These are phyloP conservation scores for Pichia sp. DNA, from an alignment of 1,139 yeast genomes.

Conservation along the genomic window DNA sequence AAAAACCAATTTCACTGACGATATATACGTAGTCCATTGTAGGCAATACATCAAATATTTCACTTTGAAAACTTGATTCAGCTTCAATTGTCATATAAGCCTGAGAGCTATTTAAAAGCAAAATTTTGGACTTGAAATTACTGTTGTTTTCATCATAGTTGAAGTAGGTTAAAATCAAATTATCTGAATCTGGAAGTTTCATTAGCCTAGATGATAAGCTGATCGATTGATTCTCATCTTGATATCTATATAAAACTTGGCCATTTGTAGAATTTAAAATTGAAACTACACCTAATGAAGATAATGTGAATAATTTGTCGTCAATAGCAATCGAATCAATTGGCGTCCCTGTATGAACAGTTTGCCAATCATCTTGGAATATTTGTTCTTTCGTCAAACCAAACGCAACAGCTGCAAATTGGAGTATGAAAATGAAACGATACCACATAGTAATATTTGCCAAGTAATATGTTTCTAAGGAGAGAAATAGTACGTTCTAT, in stretches of 20 bases:
- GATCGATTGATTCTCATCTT: not conserved
- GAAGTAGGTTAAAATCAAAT: constrained; percentile 1
- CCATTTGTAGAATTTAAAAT: constrained; percentile 26
- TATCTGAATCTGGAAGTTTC: not conserved
- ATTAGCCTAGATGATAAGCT: constrained; percentile 1
- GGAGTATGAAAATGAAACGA: not conserved
- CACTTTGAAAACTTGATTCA: not conserved
- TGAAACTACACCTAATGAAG: constrained; percentile 27
- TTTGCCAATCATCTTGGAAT: constrained; percentile 33
- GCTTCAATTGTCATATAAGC: not conserved
- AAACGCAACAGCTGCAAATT: not conserved
- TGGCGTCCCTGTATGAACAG: constrained; percentile 29
- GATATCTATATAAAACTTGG: constrained; percentile 28
- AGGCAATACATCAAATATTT: not conserved
- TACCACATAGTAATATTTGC: not conserved
- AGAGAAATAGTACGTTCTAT: too few relatives aligned
- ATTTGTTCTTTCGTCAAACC: constrained; percentile 28
- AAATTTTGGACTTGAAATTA: constrained; percentile 1
- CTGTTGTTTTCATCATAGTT: not conserved
- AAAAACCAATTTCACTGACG: not conserved
- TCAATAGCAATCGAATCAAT: constrained; percentile 17
- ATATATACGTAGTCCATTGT: not conserved
- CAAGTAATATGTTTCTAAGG: too few relatives aligned
- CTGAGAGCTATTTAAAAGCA: not conserved
- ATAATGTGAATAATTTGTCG: constrained; percentile 21